Evolutionary conservation across 202 grass and related monocot species (phyloP).

Genomic region (Bolboschoenoplectus hybrid): DNA sequence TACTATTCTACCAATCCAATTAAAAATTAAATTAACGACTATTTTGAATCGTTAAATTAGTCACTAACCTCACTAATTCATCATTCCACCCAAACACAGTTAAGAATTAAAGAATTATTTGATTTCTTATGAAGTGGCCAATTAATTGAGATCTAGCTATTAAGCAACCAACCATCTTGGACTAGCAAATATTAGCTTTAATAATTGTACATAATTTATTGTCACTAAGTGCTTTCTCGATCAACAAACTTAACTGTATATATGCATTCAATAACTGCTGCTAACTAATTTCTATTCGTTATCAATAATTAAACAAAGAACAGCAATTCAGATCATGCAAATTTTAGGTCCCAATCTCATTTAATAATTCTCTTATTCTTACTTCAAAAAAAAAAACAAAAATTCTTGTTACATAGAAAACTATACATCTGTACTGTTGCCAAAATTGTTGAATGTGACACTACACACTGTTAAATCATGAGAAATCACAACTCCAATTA

Average conservation of each 20-base stretch:
- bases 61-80: too few relatives aligned
- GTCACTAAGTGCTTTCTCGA: neutral
- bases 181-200: neutral
- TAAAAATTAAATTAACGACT: too few relatives aligned
- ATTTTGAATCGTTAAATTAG: too few relatives aligned
- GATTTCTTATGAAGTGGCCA: too few relatives aligned
- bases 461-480: neutral
- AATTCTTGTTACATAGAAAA: neutral
- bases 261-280: neutral
- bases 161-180: neutral
- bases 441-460: neutral
- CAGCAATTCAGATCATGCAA: neutral
- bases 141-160: too few relatives aligned
- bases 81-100: too few relatives aligned
- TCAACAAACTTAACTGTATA: neutral
- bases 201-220: neutral
- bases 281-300: neutral
- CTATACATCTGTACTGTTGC: neutral
- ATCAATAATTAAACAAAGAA: constrained; percentile 11
- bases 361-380: neutral
- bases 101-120: too few relatives aligned
- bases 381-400: too few relatives aligned
- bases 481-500: neutral
- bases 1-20: too few relatives aligned
- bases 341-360: neutral